Conservation (phyloP, 2,329 filamentous ascomycete genomes). For the Fusarium sp. region DNA sequence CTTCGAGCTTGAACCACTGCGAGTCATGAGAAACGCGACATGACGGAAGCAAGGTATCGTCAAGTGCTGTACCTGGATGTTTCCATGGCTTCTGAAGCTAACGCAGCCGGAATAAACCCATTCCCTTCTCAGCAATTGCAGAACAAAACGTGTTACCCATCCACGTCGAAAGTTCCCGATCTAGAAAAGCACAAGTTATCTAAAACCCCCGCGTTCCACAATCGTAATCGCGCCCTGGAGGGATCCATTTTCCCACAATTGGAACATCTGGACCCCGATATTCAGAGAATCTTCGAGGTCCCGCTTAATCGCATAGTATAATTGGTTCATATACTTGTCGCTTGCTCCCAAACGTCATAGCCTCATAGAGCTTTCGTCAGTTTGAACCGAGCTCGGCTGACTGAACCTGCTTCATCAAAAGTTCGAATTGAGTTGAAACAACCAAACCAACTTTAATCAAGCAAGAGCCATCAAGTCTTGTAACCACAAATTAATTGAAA, state of each 20-base stretch:
- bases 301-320: constrained; percentile 31
- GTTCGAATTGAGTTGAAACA: not conserved
- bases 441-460: constrained; percentile 9
- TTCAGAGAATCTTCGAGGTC: not conserved
- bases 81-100: not conserved
- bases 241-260: constrained; percentile 35
- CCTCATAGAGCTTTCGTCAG: constrained; percentile 35
- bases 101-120: not conserved
- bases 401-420: constrained; percentile 23
- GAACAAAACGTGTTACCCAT: constrained; percentile 21
- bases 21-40: constrained; percentile 14
- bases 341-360: constrained; percentile 34
- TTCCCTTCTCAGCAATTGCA: constrained; percentile 3
- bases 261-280: constrained; percentile 16
- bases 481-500: not conserved
- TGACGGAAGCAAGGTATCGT: not conserved
- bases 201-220: constrained; percentile 34
- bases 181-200: constrained; percentile 7
- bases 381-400: constrained; percentile 25
- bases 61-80: constrained; percentile 27
- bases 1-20: not conserved
- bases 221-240: not conserved
- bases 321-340: constrained; percentile 19
- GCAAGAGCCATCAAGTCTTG: constrained; percentile 1
- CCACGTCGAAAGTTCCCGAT: constrained; percentile 32